These are phyloP conservation scores for Hippophae gyantsensis DNA, from an alignment of 306 rosid species.

Conservation along the genomic window DNA sequence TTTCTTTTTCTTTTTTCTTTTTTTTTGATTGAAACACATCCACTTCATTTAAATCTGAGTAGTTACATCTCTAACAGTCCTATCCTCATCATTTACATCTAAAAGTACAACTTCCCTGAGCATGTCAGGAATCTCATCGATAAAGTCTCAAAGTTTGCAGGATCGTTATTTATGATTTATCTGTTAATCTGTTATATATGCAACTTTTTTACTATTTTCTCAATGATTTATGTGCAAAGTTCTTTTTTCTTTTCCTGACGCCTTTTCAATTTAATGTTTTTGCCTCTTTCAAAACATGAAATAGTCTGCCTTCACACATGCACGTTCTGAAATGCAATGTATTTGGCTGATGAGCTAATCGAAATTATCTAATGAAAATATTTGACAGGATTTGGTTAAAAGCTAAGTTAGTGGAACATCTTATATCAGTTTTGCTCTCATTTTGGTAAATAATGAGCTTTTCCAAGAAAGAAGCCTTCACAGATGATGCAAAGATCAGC, in stretches of 20 bases:
- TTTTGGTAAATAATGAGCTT: constrained; percentile 67
- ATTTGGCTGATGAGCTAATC: constrained; percentile 5
- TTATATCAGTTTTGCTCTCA: constrained; percentile 13
- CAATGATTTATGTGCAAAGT: too few species aligned
- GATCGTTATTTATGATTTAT: too few species aligned
- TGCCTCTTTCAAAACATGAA: not conserved
- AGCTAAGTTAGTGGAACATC: constrained; percentile 19
- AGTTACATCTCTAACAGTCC: too few species aligned
- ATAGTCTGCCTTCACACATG: not conserved
- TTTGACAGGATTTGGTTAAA: constrained; percentile 86
- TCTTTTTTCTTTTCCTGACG: not conserved
- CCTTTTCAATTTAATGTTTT: constrained; percentile 4
- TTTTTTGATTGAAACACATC: too few species aligned
- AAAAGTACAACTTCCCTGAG: too few species aligned
- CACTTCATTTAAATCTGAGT: too few species aligned
- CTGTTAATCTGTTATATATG: too few species aligned
- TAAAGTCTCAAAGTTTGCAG: too few species aligned
- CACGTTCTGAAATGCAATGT: not conserved
- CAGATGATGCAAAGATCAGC: constrained; percentile 37
- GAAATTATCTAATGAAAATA: constrained; percentile 6
- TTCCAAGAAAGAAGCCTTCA: constrained; percentile 51
- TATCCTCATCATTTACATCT: too few species aligned
- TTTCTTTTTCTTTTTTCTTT: too few species aligned
- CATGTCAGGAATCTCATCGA: too few species aligned
- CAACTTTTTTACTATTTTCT: too few species aligned